Evolutionary conservation across 257 asterid genomes (phyloP).

Genomic region (Jacaranda copaia): DNA sequence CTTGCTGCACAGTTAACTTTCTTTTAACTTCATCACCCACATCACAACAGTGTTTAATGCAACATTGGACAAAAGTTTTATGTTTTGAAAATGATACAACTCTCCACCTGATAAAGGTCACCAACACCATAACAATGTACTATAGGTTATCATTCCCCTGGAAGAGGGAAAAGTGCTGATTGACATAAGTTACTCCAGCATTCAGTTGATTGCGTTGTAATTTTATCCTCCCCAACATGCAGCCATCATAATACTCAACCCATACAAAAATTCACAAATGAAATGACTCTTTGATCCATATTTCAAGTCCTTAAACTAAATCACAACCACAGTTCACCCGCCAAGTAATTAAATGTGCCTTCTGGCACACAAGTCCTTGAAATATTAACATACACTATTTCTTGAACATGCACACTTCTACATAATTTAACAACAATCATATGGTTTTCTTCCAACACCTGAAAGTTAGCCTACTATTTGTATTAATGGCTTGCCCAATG

Average conservation of each 20-base stretch:
- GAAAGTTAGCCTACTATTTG: constrained; percentile 6
- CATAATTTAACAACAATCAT: neutral
- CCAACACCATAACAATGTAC: neutral
- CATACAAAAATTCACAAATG: neutral
- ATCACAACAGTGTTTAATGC: neutral
- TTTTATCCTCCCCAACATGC: constrained; percentile 2
- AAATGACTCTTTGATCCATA: neutral
- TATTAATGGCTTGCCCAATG: neutral
- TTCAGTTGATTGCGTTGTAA: neutral
- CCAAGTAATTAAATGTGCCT: neutral
- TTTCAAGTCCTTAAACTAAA: neutral
- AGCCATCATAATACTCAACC: neutral
- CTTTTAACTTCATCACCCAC: neutral
- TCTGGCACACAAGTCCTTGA: neutral
- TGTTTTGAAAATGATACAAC: neutral
- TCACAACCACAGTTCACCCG: neutral
- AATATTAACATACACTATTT: neutral
- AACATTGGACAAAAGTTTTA: neutral
- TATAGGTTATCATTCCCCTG: neutral
- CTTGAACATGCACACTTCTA: neutral
- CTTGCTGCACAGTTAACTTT: constrained; percentile 3
- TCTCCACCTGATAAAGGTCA: neutral
- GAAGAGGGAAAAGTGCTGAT: neutral
- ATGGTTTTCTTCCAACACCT: neutral
- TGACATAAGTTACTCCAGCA: neutral